phyloP scores from a whole-genome alignment of 345 rosid genomes.

The Dipteronia sinensis region DNA sequence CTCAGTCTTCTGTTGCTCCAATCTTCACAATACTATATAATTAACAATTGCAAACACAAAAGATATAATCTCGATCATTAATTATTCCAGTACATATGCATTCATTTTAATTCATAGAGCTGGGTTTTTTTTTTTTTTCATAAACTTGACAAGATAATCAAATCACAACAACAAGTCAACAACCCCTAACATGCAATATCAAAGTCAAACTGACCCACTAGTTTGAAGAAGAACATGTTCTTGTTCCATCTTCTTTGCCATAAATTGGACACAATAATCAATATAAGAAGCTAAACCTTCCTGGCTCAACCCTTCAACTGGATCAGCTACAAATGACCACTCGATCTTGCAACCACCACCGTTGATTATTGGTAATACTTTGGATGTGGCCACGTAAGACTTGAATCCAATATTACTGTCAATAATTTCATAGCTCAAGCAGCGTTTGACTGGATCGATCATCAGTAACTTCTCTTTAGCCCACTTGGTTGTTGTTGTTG shows the following conservation, averaged over 20 bases:
- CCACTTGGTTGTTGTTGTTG: constrained; percentile 29
- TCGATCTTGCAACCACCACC: constrained; percentile 51
- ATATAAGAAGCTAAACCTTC: constrained; percentile 43
- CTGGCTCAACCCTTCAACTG: constrained; percentile 46
- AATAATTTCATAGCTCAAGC: constrained; percentile 54
- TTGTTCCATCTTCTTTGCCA: constrained; percentile 50
- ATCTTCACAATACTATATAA: no score
- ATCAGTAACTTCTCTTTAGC: constrained; percentile 50
- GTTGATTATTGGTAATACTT: constrained; percentile 27
- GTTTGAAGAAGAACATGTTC: background rate
- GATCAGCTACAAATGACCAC: constrained; percentile 67
- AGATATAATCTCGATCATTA: no score
- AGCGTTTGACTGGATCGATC: constrained; percentile 42
- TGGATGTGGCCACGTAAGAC: constrained; percentile 45
- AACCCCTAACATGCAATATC: background rate
- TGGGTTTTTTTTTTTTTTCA: background rate
- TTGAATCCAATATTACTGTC: constrained; percentile 61
- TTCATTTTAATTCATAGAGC: no score
- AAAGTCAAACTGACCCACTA: background rate
- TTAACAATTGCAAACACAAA: background rate
- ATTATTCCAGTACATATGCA: background rate
- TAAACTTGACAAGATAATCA: background rate
- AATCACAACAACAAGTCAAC: background rate
- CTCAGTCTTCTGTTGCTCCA: no score
- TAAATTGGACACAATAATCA: constrained; percentile 37